Evolutionary conservation across 345 rosid genomes (phyloP), one percentile per base, ranked within the genome.

Genomic region (Kernera saxatilis): DNA sequence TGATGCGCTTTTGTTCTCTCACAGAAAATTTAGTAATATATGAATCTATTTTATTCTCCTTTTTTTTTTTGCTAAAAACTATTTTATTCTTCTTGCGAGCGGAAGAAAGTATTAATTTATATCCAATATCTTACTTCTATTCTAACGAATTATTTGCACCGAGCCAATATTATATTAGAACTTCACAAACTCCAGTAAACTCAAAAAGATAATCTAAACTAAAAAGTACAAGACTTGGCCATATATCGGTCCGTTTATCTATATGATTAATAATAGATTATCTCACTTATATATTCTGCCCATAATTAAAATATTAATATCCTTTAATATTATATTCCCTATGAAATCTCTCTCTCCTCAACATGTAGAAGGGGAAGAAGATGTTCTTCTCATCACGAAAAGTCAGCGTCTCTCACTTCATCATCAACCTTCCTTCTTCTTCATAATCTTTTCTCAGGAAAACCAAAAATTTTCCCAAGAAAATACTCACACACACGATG

Each of bases 321-420:
- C 45, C 18, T 18, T 53, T 62, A 25, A 50, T 75, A 52, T 50
- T 56, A 50, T 61, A 66, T 22, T 56, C 13, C 17, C 52, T 14
- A 40, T 30, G 70, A 71, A 52, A 62, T 51, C 30, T 63, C 32
- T 70, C 33, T 36, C 18, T 37, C 35, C 13, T 56, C 56, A 68
- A 60, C 69, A 76, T 72, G 68, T 61, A 74, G 78, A 67, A 58
- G 56, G 21, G 14, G 30, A 41, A 80, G 78, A 70, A 76, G 65
- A 66, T 48, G 75, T 64, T 64, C 56, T 65, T 69, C 69, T 82
- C 81, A 69, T 70, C 79, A 67, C 82, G 83, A 86, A 81, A 92
- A 92, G 98, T 92, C 98, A 89, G 94, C 97, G 90, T 75, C 81
- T 74, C 72, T 66, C 80, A 64, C 77, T 75, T 62, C 76, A 60